Evolutionary conservation across 495 filamentous ascomycete species (phyloP).

Genomic region (Friedmanniomyces simplex): DNA sequence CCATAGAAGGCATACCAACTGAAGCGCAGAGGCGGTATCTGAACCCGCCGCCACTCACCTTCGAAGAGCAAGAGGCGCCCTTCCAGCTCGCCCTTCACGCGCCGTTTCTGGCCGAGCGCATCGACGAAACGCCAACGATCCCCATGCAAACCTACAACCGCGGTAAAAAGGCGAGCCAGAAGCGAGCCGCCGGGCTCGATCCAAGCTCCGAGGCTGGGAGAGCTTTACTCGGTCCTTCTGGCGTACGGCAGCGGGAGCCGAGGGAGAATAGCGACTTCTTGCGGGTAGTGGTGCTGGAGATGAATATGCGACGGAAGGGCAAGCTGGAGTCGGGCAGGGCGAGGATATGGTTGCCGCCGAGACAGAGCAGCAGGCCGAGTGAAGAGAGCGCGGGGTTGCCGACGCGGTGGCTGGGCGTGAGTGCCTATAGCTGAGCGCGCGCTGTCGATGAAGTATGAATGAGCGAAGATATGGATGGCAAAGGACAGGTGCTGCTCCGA

Average conservation of each 20-base stretch:
- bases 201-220: conserved; percentile 28
- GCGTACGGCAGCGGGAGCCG: conserved; percentile 72
- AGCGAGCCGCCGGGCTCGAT: conserved; percentile 2
- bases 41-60: conserved; percentile 56
- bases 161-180: too few species aligned
- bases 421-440: conserved; percentile 1
- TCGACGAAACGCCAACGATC: conserved; percentile 24
- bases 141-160: conserved; percentile 32
- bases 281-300: conserved; percentile 86
- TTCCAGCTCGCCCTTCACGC: conserved; percentile 16
- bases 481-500: too few species aligned
- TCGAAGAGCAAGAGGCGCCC: conserved; percentile 18
- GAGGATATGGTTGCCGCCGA: conserved; percentile 75
- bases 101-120: conserved; percentile 10
- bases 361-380: conserved; percentile 36
- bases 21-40: conserved; percentile 76
- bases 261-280: conserved; percentile 93
- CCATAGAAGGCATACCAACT: conserved; percentile 37
- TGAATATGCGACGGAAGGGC: conserved; percentile 88
- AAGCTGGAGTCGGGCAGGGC: conserved; percentile 82
- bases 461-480: too few species aligned
- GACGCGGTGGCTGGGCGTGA: conserved; percentile 17
- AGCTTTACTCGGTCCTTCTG: conserved; percentile 22
- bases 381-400: conserved; percentile 1
- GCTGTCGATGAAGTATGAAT: neutral